phyloP scores from a whole-genome alignment of 2,329 filamentous ascomycete species.

The Myrmaecium sp. region DNA sequence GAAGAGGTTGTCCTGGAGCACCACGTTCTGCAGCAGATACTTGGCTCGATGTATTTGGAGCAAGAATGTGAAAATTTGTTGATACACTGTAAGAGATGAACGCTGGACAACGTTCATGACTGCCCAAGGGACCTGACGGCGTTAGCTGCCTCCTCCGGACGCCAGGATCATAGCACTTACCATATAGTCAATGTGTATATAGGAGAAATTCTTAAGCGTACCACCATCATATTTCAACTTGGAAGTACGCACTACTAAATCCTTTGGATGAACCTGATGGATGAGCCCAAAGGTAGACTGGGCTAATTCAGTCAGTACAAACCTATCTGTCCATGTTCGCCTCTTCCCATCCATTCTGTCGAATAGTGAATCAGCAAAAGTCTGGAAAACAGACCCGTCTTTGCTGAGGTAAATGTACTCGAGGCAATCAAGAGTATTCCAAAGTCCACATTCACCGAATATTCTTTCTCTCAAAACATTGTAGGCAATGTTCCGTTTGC shows the following conservation, averaged over 20 bases:
- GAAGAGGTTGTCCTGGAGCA: slow-evolving; percentile 12
- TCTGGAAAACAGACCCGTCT: slow-evolving; percentile 50
- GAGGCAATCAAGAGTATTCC: slow-evolving; percentile 46
- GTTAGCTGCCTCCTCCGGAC: slow-evolving; percentile 3
- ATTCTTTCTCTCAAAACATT: slow-evolving; percentile 48
- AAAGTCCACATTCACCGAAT: slow-evolving; percentile 51
- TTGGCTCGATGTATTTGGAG: slow-evolving; percentile 61
- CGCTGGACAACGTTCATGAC: slow-evolving; percentile 56
- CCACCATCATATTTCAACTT: slow-evolving; percentile 31
- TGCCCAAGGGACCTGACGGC: slow-evolving; percentile 33
- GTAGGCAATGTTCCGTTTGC: slow-evolving; percentile 55
- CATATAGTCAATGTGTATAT: slow-evolving; percentile 50
- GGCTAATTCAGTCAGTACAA: slow-evolving; percentile 60
- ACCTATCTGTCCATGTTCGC: slow-evolving; percentile 61
- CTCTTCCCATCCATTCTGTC: slow-evolving; percentile 48
- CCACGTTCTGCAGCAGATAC: slow-evolving; percentile 40
- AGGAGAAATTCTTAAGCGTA: slow-evolving; percentile 45
- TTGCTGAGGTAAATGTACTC: slow-evolving; percentile 60
- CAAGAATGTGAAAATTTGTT: slow-evolving; percentile 55
- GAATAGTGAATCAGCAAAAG: slow-evolving; percentile 55
- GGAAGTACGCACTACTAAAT: slow-evolving; percentile 41
- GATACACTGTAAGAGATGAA: slow-evolving; percentile 48
- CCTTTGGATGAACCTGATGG: slow-evolving; percentile 38
- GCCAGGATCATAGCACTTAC: slow-evolving; percentile 33
- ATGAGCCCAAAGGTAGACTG: slow-evolving; percentile 49